These are phyloP conservation scores for Silene uniflora DNA, from an alignment of 148 eudicot species.

Conservation along the genomic window DNA sequence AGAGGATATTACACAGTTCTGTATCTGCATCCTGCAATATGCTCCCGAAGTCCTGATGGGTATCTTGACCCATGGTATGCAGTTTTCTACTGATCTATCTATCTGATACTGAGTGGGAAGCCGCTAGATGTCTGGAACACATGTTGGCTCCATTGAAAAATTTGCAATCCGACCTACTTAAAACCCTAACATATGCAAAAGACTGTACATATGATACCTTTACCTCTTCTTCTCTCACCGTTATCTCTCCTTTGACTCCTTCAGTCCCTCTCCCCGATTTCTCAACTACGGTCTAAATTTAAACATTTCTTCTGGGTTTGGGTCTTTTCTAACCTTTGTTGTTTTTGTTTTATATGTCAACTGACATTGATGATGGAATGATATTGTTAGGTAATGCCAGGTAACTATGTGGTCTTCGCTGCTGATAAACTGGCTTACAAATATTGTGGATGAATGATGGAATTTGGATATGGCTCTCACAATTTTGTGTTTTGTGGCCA, in stretches of 20 bases:
- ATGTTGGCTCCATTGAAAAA: not conserved
- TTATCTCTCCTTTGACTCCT: not conserved
- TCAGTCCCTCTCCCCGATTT: not conserved
- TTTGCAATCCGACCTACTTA: not conserved
- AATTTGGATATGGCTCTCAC: not conserved
- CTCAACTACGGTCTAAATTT: not conserved
- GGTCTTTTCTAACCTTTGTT: not conserved
- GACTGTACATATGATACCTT: not conserved
- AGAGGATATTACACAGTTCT: not conserved
- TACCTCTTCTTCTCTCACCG: not conserved
- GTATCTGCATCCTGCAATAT: slow-evolving; percentile 2
- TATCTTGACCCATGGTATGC: not conserved
- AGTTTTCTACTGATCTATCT: not conserved
- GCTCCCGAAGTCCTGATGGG: slow-evolving; percentile 4
- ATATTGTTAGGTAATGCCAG: slow-evolving; percentile 1
- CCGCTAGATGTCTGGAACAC: not conserved
- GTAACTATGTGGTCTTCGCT: not conserved
- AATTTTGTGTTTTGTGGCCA: not conserved
- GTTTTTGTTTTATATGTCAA: not conserved
- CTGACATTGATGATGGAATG: not conserved
- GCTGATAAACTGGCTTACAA: slow-evolving; percentile 8
- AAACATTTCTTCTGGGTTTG: not conserved
- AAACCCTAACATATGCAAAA: not conserved
- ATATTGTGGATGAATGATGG: not conserved
- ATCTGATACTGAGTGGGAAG: not conserved